Evolutionary conservation across 768 basidiomycete genomes (phyloP).

Genomic region (Pulveroboletus sp.): DNA sequence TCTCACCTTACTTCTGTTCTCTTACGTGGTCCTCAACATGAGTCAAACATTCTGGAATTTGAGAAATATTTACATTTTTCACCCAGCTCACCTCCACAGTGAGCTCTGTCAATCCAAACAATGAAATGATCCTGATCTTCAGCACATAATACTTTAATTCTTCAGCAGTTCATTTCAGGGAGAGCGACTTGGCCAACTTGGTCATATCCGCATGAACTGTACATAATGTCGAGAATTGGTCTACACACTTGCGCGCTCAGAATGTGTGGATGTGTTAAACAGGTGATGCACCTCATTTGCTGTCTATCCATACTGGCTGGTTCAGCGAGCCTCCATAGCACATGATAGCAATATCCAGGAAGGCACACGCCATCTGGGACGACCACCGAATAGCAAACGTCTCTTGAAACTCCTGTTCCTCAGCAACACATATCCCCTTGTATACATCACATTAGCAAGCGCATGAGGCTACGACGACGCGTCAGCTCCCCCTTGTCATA

Average conservation of each 20-base stretch:
- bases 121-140: conserved; percentile 38
- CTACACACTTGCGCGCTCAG: too few species aligned
- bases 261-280: neutral
- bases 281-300: conserved; percentile 26
- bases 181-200: conserved; percentile 25
- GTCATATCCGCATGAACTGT: conserved; percentile 34
- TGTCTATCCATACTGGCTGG: conserved; percentile 35
- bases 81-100: conserved; percentile 51
- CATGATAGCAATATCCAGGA: conserved; percentile 22
- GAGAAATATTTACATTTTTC: conserved; percentile 39
- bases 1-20: conserved; percentile 40
- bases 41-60: neutral
- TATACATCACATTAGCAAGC: conserved; percentile 1
- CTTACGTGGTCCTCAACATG: conserved; percentile 17
- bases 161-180: conserved; percentile 18
- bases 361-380: conserved; percentile 21
- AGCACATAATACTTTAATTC: conserved; percentile 25
- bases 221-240: conserved; percentile 35
- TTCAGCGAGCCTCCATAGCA: conserved; percentile 30
- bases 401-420: too few species aligned
- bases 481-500: conserved; percentile 32
- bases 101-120: conserved; percentile 54
- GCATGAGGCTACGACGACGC: too few species aligned
- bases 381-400: too few species aligned
- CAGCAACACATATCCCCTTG: too few species aligned